These are phyloP conservation scores for Saturnispora serradocipensis DNA, from an alignment of 805 yeast species.

Conservation along the genomic window DNA sequence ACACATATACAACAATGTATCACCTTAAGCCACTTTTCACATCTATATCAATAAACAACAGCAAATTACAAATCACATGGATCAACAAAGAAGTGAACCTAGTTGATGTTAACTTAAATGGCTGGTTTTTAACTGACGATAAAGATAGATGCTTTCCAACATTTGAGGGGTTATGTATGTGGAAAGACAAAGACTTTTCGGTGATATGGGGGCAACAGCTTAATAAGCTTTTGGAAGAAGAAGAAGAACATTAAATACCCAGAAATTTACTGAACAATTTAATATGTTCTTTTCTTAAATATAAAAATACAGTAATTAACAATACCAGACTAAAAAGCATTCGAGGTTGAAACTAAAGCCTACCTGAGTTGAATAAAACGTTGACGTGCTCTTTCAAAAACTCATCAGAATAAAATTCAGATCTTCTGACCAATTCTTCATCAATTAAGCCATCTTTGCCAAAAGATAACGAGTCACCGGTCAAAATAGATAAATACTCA, in stretches of 20 bases:
- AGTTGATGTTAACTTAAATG: constrained; percentile 16
- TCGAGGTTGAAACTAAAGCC: constrained; percentile 24
- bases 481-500: constrained; percentile 73
- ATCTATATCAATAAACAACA: not conserved
- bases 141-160: constrained; percentile 18
- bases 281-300: not conserved
- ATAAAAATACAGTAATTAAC: not conserved
- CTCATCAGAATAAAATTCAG: constrained; percentile 75
- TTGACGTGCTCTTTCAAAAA: constrained; percentile 72
- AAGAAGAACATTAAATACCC: not conserved
- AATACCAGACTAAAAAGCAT: not conserved
- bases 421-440: constrained; percentile 80
- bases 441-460: constrained; percentile 35
- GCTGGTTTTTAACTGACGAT: constrained; percentile 19
- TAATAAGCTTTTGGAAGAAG: constrained; percentile 7
- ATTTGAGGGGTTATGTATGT: constrained; percentile 23
- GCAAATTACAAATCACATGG: not conserved
- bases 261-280: not conserved
- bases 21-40: constrained; percentile 7
- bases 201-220: constrained; percentile 14
- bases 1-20: constrained; percentile 5
- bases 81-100: not conserved
- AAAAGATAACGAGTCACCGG: constrained; percentile 52
- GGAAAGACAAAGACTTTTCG: constrained; percentile 13
- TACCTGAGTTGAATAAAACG: constrained; percentile 53